Evolutionary conservation across 2,329 filamentous ascomycete species (phyloP), one percentile per base, ranked within the genome.

Genomic region (Ophiostoma angusticollis): DNA sequence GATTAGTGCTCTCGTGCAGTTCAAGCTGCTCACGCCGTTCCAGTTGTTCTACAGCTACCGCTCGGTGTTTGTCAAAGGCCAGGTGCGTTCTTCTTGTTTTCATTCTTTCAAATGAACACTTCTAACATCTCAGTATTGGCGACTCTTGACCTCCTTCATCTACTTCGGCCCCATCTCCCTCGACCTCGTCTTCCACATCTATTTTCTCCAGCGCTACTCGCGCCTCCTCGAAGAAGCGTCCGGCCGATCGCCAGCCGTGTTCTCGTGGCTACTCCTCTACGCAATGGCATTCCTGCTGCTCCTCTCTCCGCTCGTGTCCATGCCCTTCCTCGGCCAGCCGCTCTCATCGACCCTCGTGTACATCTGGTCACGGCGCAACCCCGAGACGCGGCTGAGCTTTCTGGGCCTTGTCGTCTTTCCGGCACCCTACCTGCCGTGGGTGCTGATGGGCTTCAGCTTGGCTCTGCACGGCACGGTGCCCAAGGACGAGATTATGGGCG

Each of bases 21-120:
- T 86, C 62, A 78, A 93, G 53, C 79, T 96, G 57, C 67, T 96
- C 47, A 91, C 83, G 12, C 85, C 87, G 8, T 95, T 93, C 54
- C 87, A 96, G 63, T 74, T 98, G 21, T 98, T 96, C 64, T 96
- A 95, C 67, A 95, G 86, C 64, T 91, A 89, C 54, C 76, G 84
- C 35, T 78, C 87, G 7, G 91, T 96, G 42, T 95, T 93, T 56
- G 66, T 80, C 47, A 94, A 93, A 62, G 82, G 81, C 47, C 87
- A 96, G 75, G 87, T 93, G 62, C 46, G 74, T 31, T 8, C 9
- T 13, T 13, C 14, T 14, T 9, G 6, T 19, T 8, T n/a, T 8
- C 13, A 32, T 9, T 24, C n/a, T 22, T 3, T 11, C 21, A 3
- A 3, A 7, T 16, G 4, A 17, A 5, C 14, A 3, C 8, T 2